Conservation (phyloP, 257 asterid genomes). For the Galeopsis tetrahit region DNA sequence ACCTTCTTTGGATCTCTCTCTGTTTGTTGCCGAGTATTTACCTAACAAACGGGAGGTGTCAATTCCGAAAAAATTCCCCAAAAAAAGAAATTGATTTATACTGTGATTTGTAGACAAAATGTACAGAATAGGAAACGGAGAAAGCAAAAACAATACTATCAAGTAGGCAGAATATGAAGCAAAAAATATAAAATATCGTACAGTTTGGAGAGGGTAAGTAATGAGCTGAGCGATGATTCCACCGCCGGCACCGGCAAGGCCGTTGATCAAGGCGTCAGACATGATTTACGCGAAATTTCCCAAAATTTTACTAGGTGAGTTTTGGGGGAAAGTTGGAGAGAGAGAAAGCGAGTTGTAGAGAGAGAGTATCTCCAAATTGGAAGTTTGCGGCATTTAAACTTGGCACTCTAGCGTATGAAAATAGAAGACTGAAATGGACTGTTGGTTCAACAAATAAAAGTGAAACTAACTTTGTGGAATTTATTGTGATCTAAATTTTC, state of each 20-base stretch:
- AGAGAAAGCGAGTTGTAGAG: conserved; percentile 41
- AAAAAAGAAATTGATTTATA: too few relatives aligned
- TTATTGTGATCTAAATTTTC: too few relatives aligned
- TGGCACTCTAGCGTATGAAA: not conserved
- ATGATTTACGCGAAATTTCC: conserved; percentile 36
- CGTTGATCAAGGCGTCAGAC: conserved; percentile 98
- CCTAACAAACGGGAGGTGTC: conserved; percentile 51
- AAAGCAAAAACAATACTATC: not conserved
- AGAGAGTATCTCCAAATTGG: conserved; percentile 39
- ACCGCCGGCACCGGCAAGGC: conserved; percentile 98
- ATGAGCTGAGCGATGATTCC: conserved; percentile 94
- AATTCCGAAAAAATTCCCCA: not conserved
- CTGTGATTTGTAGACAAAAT: not conserved
- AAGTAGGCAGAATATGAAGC: not conserved
- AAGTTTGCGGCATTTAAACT: conserved; percentile 32
- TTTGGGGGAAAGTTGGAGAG: conserved; percentile 33
- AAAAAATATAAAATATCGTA: conserved; percentile 33
- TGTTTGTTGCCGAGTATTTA: conserved; percentile 91
- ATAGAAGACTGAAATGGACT: conserved; percentile 11
- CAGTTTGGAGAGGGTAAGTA: conserved; percentile 95
- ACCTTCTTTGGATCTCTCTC: conserved; percentile 78
- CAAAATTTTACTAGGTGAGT: not conserved
- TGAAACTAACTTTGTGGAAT: too few relatives aligned
- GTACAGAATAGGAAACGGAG: conserved; percentile 1
- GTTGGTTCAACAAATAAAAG: not conserved